Evolutionary conservation across 257 asterid genomes (phyloP), one percentile per base, ranked within the genome.

Genomic region (Jaltomata sinuosa): DNA sequence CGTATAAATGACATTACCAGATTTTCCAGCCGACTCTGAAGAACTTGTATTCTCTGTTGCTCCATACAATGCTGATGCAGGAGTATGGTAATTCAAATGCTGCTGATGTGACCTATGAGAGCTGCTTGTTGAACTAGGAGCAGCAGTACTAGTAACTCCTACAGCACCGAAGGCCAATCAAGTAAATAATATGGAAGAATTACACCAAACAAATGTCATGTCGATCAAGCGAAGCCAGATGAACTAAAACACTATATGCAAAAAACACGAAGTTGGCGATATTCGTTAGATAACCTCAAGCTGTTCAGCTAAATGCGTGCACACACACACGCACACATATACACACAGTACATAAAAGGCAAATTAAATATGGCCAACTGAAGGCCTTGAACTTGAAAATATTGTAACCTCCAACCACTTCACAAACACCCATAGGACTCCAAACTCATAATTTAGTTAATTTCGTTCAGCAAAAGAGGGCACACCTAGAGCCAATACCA

Each of bases 31-130:
- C 42, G 89, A 87, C 45, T 86, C 72, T 54, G 90, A 74, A 52
- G 93, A 84, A 88, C 89, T 91, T 74, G 87, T 71, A 27, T 83
- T 76, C 87, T 89, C 97, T 31, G 90, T 61, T 77, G 91, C 59
- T 76, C 92, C 97, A 87, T 93, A 91, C 69, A 91, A 91, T 83
- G 96, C 97, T 79, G 97, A 90, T 84, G 92, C 88, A 49, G 97
- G 94, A 83, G 84, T 92, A 85, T 93, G 99, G 89, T 91, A 93
- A 82, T 92, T 89, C 11, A 86, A 64, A n/a, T 86, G 91, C 61
- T 84, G 92, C 81, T 89, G 89, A 79, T 87, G 88, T 50, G 91
- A 84, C 89, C 91, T 93, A 83, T 90, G 92, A 65, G 93, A 86
- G 85, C 87, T 84, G 80, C 87, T 74, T 3, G 72, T 79, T 79